Evolutionary conservation across 208 protist species (phyloP), one percentile per base, ranked within the genome.

Genomic region (Acanthamoeba divionensis): DNA sequence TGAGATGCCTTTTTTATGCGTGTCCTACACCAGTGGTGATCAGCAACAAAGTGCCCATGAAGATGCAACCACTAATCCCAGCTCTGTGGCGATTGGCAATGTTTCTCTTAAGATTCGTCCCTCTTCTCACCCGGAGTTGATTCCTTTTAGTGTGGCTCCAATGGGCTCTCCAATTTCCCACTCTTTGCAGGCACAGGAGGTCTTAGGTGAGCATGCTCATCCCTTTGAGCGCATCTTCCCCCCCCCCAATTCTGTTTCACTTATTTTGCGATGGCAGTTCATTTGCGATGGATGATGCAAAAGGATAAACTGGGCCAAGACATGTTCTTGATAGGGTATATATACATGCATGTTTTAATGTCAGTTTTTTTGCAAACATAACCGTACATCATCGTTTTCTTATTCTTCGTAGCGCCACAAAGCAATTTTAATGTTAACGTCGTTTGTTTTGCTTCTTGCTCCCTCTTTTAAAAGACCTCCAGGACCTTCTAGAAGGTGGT

Each of bases 291-390:
- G 97, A 97, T 98, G 75, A 93, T 94, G 50, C 96, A 98, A 92
- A 98, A 98, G 92, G 95, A 97, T 91, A 91, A 93, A 77, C 95
- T 98, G 2, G 93, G 95, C 29, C 97, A 98, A 85, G 97, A 98
- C 89, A 97, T 98, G 93, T 98, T 97, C 63, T 95, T 98, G n/a
- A 95, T 98, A 45, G 97, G 97, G 86, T 90, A 24, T 26, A 33
- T 0, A 36, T 90, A 0, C 21, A 12, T 9, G 26, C 85, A 6
- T 50, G 4, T 45, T 4, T 33, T 5, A 7, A 2, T 65, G 8
- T 29, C 2, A n/a, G 21, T 2, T 31, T 79, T 29, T 67, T 5
- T 15, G 60, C 36, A 60, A 69, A 21, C n/a, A n/a, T n/a, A n/a
- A n/a, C n/a, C n/a, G n/a, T n/a, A n/a, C n/a, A n/a, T n/a, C n/a